Evolutionary conservation across 2,329 filamentous ascomycete genomes (phyloP).

Genomic region (Ascocoryne sarcoides): DNA sequence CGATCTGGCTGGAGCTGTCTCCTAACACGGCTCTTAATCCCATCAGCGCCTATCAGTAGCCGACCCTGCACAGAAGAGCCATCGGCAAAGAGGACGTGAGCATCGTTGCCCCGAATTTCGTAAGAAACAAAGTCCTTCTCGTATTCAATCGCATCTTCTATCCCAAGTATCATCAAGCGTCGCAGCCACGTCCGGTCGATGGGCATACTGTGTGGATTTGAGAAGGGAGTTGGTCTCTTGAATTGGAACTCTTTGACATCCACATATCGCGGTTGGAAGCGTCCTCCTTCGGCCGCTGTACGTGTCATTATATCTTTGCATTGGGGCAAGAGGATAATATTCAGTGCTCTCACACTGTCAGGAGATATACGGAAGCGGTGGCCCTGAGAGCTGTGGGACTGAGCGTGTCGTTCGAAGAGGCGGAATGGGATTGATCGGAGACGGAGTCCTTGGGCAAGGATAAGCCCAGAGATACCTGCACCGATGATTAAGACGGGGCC

Average conservation of each 20-base stretch:
- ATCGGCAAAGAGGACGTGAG: slow-evolving; percentile 29
- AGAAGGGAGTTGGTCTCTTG: not conserved
- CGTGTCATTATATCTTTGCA: slow-evolving; percentile 31
- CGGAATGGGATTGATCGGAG: slow-evolving; percentile 35
- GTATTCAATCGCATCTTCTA: slow-evolving; percentile 27
- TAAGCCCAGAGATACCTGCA: slow-evolving; percentile 28
- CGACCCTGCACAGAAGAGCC: slow-evolving; percentile 26
- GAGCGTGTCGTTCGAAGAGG: slow-evolving; percentile 47
- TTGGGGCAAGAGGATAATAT: slow-evolving; percentile 40
- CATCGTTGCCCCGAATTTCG: slow-evolving; percentile 6
- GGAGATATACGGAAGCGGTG: slow-evolving; percentile 29
- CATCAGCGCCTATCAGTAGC: slow-evolving; percentile 34
- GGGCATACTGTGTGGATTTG: too few species aligned
- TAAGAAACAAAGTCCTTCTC: slow-evolving; percentile 26
- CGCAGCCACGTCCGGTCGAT: slow-evolving; percentile 30
- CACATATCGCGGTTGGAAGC: too few species aligned
- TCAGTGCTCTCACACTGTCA: slow-evolving; percentile 19
- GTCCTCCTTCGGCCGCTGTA: not conserved
- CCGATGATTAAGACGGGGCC: slow-evolving; percentile 21
- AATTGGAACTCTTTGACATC: too few species aligned
- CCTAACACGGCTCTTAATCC: slow-evolving; percentile 29
- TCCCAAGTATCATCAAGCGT: slow-evolving; percentile 25
- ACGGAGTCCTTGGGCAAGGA: slow-evolving; percentile 26
- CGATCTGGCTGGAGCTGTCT: slow-evolving; percentile 31
- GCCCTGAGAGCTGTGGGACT: slow-evolving; percentile 28